Conservation (phyloP, 371 early-diverging fungal genomes). For the Mucor velutinosus region DNA sequence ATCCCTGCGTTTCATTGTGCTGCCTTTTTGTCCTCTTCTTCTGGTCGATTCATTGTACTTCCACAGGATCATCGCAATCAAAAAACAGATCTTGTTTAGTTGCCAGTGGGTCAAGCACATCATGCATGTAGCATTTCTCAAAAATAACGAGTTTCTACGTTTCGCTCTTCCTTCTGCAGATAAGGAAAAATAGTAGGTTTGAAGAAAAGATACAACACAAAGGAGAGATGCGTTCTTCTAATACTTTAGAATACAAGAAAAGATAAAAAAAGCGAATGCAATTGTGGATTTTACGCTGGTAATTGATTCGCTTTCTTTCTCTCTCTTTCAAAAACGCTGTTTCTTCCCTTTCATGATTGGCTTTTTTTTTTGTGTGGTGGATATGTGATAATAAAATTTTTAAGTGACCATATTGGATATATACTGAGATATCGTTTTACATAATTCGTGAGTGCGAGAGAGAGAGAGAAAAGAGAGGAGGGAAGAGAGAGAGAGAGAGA, state of each 20-base stretch:
- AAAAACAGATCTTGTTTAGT: background rate
- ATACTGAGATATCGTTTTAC: background rate
- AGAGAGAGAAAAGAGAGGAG: background rate
- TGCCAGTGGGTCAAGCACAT: background rate
- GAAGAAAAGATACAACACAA: background rate
- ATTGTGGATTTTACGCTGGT: background rate
- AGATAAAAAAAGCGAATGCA: conserved; percentile 2
- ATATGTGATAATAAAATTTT: background rate
- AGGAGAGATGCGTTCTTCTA: background rate
- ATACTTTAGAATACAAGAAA: background rate
- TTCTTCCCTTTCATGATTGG: background rate
- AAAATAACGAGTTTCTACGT: background rate
- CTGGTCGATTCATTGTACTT: background rate
- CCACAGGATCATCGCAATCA: background rate
- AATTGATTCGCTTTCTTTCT: background rate
- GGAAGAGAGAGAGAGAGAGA: background rate
- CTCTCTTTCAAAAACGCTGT: background rate
- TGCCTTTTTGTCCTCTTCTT: background rate
- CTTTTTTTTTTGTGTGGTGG: background rate
- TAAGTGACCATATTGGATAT: background rate
- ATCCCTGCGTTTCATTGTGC: background rate
- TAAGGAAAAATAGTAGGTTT: background rate
- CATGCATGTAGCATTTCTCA: background rate
- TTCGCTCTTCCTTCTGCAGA: background rate
- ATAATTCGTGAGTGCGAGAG: background rate